Base-by-base conservation (phyloP, 495 filamentous ascomycete species). In the Antarctomyces pellizariae region DNA sequence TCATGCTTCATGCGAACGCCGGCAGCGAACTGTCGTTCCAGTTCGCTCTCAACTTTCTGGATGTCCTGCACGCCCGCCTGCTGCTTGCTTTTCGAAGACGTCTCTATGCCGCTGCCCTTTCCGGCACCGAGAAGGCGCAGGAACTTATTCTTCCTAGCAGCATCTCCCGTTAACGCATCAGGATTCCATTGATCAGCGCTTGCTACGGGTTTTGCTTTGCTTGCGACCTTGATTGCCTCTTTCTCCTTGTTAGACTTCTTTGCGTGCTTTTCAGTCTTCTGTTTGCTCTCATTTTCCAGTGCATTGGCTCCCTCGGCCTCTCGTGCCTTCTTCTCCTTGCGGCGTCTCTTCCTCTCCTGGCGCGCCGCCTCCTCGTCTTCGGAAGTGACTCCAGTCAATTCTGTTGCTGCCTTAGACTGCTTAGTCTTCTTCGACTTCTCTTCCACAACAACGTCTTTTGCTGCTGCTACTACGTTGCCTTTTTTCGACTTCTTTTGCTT, bases 1-100 rank as follows among this genome's bases (percentile, higher is more conserved):
- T 63, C 63, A 16, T 58, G 50, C 47, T 68, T 70, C 49, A 62
- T 56, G 30, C 46, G 52, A 33, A 67, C 59, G n/a, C 66, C 59
- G 3, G 46, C 44, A 20, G 61, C 50, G 31, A 62, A 70, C 35
- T 69, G 66, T 28, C 50, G 56, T 39, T 70, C 62, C 7, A 71
- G 47, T 24, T 68, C 64, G 17, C 48, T 45, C 25, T 67, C 54
- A 13, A 58, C 46, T 26, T 47, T 40, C 15, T 42, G 24, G 43
- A 30, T 25, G 27, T 39, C 22, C 25, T 30, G 28, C 35, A 35
- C 15, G 38, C 35, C 33, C 2, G 36, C 16, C 2, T 32, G 14
- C 0, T 29, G 21, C 9, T 25, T 17, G 7, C 35, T 24, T 22
- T 24, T 29, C 18, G 37, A 17, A 10, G 36, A 15, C 13, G 26